Conservation (phyloP, 2,329 filamentous ascomycete genomes). For the Thielaviopsis musarum region DNA sequence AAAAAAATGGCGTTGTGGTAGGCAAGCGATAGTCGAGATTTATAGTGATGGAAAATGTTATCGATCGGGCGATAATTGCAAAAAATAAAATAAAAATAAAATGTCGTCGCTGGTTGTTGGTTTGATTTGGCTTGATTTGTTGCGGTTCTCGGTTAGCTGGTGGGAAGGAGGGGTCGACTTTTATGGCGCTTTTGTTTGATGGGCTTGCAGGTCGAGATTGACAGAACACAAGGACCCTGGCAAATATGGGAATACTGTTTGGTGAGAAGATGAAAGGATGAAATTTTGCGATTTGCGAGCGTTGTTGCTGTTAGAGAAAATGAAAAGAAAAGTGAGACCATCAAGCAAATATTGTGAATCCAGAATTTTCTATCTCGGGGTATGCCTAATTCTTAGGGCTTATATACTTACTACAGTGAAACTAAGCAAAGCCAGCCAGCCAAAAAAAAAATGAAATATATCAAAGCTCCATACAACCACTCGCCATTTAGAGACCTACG, state of each 20-base stretch:
- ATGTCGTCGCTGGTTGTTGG: too few relatives aligned
- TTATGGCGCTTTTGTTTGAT: neutral
- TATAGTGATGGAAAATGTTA: neutral
- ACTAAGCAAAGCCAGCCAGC: too few relatives aligned
- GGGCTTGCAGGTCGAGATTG: neutral
- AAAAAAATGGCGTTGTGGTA: too few relatives aligned
- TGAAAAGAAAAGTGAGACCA: too few relatives aligned
- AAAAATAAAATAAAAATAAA: neutral
- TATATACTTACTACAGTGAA: too few relatives aligned
- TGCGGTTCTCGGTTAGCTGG: neutral
- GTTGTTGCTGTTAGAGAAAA: too few relatives aligned
- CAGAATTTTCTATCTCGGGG: too few relatives aligned
- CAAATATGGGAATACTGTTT: neutral
- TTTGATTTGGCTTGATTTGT: neutral
- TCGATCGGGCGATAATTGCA: neutral
- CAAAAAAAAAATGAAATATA: too few relatives aligned
- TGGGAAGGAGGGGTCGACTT: neutral
- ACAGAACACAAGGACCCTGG: neutral
- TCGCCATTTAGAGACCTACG: too few relatives aligned
- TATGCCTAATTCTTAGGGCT: too few relatives aligned
- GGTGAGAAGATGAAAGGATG: neutral
- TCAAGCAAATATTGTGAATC: too few relatives aligned
- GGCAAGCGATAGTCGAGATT: neutral
- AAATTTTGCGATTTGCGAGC: neutral
- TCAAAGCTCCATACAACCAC: too few relatives aligned